Base-by-base conservation (phyloP, 2,329 filamentous ascomycete genomes). In the Lachnum nothofagi region DNA sequence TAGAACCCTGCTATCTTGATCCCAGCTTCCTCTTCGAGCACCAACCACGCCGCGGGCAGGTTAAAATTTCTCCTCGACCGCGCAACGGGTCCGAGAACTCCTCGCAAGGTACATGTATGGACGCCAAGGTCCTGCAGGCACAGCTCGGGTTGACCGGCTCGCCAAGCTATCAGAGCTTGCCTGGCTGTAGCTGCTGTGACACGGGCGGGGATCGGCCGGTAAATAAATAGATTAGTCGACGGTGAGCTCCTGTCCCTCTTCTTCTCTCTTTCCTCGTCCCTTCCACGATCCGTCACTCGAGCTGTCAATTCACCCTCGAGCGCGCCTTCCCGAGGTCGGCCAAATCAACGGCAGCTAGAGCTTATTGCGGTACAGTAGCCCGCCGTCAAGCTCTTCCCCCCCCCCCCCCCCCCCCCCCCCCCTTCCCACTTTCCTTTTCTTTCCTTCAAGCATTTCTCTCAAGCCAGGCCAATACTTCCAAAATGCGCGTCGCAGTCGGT, bases 21-120 rank as follows among this genome's bases (percentile, higher is more conserved):
- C 20, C 14, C 19, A 44, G 42, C 42, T 44, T 35, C 42, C 42
- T 44, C 31, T 44, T 44, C 31, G 17, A 38, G 42, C 29, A n/a
- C 17, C 29, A 29, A 31, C 40, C 19, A 10, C 8, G 24, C 14
- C 33, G 5, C 16, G 33, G 10, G 33, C 8, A 9, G 14, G 16
- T 12, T 17, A n/a, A 6, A 35, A 16, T 31, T 19, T 19, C 31
- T 23, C 24, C n/a, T n/a, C n/a, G n/a, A n/a, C n/a, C n/a, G n/a
- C n/a, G n/a, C n/a, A n/a, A n/a, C n/a, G n/a, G n/a, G n/a, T n/a
- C n/a, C n/a, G n/a, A n/a, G n/a, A n/a, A n/a, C n/a, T n/a, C n/a
- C n/a, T n/a, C n/a, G n/a, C n/a, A n/a, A n/a, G n/a, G n/a, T n/a
- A n/a, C n/a, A n/a, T n/a, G n/a, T n/a, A n/a, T n/a, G n/a, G n/a